Base-by-base conservation (phyloP, 345 rosid genomes). In the Abelmoschus esculentus region DNA sequence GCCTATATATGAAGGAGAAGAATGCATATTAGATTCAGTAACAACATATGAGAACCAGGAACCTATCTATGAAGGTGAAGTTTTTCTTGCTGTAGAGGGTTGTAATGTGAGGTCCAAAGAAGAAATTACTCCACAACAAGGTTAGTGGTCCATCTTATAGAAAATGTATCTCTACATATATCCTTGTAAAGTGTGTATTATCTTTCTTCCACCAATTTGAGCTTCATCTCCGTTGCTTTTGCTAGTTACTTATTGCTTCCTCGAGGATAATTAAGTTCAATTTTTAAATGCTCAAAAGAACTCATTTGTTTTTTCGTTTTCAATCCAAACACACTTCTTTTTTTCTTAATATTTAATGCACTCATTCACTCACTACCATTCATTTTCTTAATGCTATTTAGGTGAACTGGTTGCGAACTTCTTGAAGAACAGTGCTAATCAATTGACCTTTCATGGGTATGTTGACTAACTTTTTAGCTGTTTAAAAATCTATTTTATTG, bases 11-110 rank as follows among this genome's bases (percentile, higher is more conserved):
- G 98, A 96, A 79, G 99, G 98, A 58, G 98, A 96, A 80, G 98
- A 95, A 83, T 84, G 98, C 76, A 89, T 91, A 58, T 55, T 84
- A 62, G 91, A 95, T 76, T 78, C 92, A 70, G 86, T 79, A 73
- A 69, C 84, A 53, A 70, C 59, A 67, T 79, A 76, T 81, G 89
- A 78, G 79, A 86, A 86, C 57, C 77, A 80, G 70, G 97, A 95
- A 79, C 99, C 98, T 47, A 78, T 95, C 69, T 95, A 95, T 72
- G 99, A 95, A 89, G 99, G 99, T 74, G 99, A 96, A 77, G 89
- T 84, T 22, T 80, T 87, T 80, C 97, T 92, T 57, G 67, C 63
- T 58, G 72, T 11, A 42, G 85, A 79, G 70, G 77, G 76, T 72
- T 68, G 74, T 69, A 74, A 73, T 73, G 82, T 76, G 40, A 74